These are phyloP conservation scores for Sporothrix luriei DNA, from an alignment of 2,329 filamentous ascomycete genomes.

Conservation along the genomic window DNA sequence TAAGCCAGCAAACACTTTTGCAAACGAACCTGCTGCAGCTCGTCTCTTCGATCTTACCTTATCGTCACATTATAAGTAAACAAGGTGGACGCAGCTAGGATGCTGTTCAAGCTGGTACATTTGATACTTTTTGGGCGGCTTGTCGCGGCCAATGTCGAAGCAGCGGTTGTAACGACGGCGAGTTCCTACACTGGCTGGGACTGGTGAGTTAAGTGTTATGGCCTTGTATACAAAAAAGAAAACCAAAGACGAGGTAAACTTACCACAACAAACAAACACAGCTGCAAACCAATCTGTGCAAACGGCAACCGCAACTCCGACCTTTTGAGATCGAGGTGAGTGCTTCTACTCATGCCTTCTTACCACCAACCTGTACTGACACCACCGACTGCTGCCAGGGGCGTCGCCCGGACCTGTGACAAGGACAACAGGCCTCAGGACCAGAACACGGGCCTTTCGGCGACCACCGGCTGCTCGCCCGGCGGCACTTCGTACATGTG, in stretches of 20 bases:
- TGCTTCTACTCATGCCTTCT: not conserved
- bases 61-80: not conserved
- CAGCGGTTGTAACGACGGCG: not conserved
- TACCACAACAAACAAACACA: not conserved
- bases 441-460: not conserved
- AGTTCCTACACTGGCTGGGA: slow-evolving; percentile 11
- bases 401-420: not conserved
- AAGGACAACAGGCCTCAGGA: not conserved
- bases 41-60: not conserved
- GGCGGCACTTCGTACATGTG: not conserved
- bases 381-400: not conserved
- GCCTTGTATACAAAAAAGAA: not conserved
- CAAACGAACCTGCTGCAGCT: not conserved
- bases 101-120: not conserved
- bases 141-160: not conserved
- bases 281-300: slow-evolving; percentile 3
- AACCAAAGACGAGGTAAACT: not conserved
- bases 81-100: not conserved
- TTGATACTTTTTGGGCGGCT: not conserved
- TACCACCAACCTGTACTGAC: not conserved
- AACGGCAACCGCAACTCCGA: slow-evolving; percentile 1
- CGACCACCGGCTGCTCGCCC: not conserved
- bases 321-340: not conserved
- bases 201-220: not conserved
- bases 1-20: not conserved